Conservation (phyloP, 2,329 filamentous ascomycete genomes). For the Malbranchea zuffiana region DNA sequence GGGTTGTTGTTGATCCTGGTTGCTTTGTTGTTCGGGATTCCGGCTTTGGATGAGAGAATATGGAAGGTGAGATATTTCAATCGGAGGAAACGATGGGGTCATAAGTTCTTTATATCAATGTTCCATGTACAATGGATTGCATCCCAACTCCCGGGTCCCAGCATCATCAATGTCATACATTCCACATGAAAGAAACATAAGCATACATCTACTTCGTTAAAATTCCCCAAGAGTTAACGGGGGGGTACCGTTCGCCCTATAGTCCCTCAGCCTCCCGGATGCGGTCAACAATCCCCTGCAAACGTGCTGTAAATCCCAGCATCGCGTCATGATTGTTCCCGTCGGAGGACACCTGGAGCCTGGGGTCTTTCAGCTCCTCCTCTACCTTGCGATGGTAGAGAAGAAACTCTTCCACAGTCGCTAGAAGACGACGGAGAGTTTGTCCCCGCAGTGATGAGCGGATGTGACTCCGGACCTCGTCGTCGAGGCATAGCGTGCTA, state of each 20-base stretch:
- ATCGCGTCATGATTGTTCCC: too few species aligned
- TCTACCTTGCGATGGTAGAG: slow-evolving; percentile 51
- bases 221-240: too few species aligned
- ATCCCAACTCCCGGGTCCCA: too few species aligned
- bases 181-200: background rate
- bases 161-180: too few species aligned
- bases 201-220: slow-evolving; percentile 3
- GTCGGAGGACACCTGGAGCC: slow-evolving; percentile 38
- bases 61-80: too few species aligned
- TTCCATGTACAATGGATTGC: too few species aligned
- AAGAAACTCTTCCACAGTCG: slow-evolving; percentile 52
- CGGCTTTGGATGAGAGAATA: too few species aligned
- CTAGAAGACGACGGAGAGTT: slow-evolving; percentile 42
- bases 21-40: too few species aligned
- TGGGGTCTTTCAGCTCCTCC: slow-evolving; percentile 29
- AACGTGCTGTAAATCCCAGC: slow-evolving; percentile 43
- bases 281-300: slow-evolving; percentile 43
- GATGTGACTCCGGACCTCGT: slow-evolving; percentile 35
- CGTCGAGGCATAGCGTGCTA: slow-evolving; percentile 62
- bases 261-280: slow-evolving; percentile 23
- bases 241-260: too few species aligned
- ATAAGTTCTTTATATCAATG: too few species aligned
- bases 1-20: too few species aligned
- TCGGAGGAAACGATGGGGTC: too few species aligned
- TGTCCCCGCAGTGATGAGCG: slow-evolving; percentile 35